These are phyloP conservation scores for Pseudozyma sp. DNA, from an alignment of 1,284 basidiomycete species.

Conservation along the genomic window DNA sequence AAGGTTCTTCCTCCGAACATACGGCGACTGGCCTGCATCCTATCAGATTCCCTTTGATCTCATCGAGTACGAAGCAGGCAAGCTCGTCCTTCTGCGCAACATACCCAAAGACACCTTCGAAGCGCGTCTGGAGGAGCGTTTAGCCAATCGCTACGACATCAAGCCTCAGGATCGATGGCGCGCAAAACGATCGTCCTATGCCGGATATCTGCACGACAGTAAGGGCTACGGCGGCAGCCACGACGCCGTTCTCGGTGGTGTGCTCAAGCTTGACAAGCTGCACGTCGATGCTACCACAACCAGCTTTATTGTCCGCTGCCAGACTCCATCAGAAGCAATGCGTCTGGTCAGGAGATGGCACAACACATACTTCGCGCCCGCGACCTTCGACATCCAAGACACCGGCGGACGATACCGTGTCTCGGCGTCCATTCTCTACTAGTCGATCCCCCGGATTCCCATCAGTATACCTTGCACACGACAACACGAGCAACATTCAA, in stretches of 20 bases:
- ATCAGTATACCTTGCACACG: background rate
- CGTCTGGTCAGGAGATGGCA: slow-evolving; percentile 58
- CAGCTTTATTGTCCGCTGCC: slow-evolving; percentile 39
- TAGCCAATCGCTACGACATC: slow-evolving; percentile 45
- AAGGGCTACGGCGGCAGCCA: slow-evolving; percentile 37
- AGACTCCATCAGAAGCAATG: slow-evolving; percentile 42
- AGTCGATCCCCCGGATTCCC: background rate
- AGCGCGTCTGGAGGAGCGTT: slow-evolving; percentile 48
- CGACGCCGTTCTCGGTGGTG: slow-evolving; percentile 34
- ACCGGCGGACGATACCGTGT: slow-evolving; percentile 54
- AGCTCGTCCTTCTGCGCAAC: slow-evolving; percentile 48
- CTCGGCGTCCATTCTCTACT: slow-evolving; percentile 53
- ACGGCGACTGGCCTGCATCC: slow-evolving; percentile 16
- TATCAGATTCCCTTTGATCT: slow-evolving; percentile 39
- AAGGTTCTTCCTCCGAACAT: slow-evolving; percentile 1
- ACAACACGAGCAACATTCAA: background rate
- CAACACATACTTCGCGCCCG: slow-evolving; percentile 52
- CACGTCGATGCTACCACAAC: slow-evolving; percentile 42
- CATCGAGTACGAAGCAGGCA: slow-evolving; percentile 45
- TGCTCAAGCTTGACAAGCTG: slow-evolving; percentile 27
- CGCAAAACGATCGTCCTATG: slow-evolving; percentile 19
- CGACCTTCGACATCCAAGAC: slow-evolving; percentile 52
- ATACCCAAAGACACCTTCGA: slow-evolving; percentile 51
- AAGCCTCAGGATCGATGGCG: slow-evolving; percentile 37
- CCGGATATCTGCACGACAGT: slow-evolving; percentile 4